phyloP scores from a whole-genome alignment of 768 basidiomycete genomes.

The Amanita inopinata region DNA sequence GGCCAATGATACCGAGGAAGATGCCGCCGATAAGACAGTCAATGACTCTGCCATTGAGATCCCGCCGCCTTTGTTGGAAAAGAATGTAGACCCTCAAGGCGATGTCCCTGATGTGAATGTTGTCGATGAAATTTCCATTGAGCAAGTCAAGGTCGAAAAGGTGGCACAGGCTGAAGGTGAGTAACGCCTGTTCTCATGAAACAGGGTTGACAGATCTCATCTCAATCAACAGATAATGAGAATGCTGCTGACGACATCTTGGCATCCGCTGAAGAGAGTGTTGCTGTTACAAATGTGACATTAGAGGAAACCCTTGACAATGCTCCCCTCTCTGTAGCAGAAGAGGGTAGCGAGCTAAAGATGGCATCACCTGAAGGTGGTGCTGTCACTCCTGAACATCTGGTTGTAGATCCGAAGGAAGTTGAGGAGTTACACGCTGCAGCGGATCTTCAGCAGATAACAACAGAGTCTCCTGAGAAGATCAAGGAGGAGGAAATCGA shows the following conservation, averaged over 20 bases:
- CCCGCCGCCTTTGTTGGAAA: neutral
- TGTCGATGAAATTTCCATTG: neutral
- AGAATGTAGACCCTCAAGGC: neutral
- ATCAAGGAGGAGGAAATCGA: neutral
- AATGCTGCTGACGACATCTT: neutral
- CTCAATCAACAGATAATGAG: neutral
- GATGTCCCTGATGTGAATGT: neutral
- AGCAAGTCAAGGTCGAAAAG: neutral
- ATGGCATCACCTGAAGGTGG: neutral
- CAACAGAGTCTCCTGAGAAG: neutral
- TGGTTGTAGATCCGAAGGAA: neutral
- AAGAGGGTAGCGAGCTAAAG: neutral
- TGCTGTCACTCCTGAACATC: neutral
- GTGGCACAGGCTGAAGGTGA: neutral
- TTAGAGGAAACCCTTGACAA: neutral
- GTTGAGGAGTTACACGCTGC: neutral
- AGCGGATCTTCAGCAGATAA: neutral
- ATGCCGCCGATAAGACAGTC: neutral
- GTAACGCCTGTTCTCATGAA: neutral
- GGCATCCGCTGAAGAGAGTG: neutral
- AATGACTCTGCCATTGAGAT: constrained; percentile 8
- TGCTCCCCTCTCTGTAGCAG: neutral
- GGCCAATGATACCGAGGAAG: constrained; percentile 3
- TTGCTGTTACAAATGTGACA: neutral
- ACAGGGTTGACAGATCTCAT: neutral